Evolutionary conservation across 106 monocot genomes (phyloP).

Genomic region (Cymbidium sinense): DNA sequence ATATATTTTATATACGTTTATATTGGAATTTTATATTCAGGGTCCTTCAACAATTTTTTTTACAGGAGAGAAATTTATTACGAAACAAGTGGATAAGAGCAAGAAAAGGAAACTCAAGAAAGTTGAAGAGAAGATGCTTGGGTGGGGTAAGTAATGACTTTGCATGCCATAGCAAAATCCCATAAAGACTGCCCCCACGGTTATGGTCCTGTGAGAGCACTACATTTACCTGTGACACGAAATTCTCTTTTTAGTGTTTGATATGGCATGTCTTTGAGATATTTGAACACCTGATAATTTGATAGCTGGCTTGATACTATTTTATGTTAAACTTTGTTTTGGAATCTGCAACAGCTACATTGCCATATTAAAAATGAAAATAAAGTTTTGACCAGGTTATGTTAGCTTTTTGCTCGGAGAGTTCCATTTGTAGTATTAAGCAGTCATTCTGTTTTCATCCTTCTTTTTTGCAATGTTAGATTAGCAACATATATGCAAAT

Average conservation of each 20-base stretch:
- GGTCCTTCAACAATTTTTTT: not conserved
- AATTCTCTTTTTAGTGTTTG: not conserved
- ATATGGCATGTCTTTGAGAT: not conserved
- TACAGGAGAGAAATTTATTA: slow-evolving; percentile 76
- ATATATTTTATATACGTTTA: not conserved
- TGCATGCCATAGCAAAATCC: not conserved
- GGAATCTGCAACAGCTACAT: not conserved
- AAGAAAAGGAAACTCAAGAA: slow-evolving; percentile 89
- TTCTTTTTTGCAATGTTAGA: not conserved
- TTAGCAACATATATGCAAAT: not conserved
- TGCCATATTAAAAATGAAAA: not conserved
- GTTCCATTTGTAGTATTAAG: not conserved
- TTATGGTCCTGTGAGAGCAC: not conserved
- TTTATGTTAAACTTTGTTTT: not conserved
- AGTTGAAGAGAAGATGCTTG: slow-evolving; percentile 96
- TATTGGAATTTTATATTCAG: not conserved
- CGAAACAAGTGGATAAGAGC: slow-evolving; percentile 73
- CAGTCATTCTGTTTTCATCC: not conserved
- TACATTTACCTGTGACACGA: not conserved
- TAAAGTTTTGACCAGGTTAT: not conserved
- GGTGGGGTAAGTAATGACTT: slow-evolving; percentile 70
- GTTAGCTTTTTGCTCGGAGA: not conserved
- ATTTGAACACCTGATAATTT: not conserved
- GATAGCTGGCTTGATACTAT: not conserved
- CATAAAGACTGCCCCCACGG: not conserved